These are phyloP conservation scores for Platanthera guangdongensis DNA, from an alignment of 106 monocot species.

Conservation along the genomic window DNA sequence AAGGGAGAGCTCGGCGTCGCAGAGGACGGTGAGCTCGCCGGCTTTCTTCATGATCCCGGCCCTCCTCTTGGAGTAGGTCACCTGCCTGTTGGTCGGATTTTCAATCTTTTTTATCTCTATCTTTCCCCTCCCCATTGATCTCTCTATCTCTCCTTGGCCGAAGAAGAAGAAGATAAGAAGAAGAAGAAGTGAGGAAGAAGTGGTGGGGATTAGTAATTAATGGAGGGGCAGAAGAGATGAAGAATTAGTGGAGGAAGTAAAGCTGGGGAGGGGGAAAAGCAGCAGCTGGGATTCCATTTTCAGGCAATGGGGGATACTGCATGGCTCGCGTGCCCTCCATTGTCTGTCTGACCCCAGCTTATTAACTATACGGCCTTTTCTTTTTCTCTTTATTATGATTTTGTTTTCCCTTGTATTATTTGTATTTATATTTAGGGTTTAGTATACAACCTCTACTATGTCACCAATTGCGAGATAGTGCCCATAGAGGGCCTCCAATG, in stretches of 20 bases:
- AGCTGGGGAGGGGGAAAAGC: not conserved
- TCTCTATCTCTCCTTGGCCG: not conserved
- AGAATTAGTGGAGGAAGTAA: not conserved
- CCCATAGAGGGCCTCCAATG: too few relatives aligned
- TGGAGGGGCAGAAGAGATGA: conserved; percentile 6
- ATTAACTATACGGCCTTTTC: not conserved
- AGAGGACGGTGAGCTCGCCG: conserved; percentile 30
- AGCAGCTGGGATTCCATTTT: conserved; percentile 11
- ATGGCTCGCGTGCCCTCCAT: not conserved
- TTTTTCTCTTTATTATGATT: not conserved
- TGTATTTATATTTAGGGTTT: too few relatives aligned
- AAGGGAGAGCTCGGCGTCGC: conserved; percentile 30
- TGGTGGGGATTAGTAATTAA: not conserved
- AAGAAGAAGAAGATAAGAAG: not conserved
- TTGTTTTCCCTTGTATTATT: not conserved
- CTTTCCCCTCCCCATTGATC: conserved; percentile 22
- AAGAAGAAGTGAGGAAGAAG: not conserved
- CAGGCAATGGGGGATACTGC: not conserved
- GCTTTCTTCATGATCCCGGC: conserved; percentile 32
- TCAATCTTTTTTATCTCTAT: conserved; percentile 30
- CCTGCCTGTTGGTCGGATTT: conserved; percentile 20
- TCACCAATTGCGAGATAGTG: too few relatives aligned
- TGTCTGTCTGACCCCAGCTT: not conserved
- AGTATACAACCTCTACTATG: too few relatives aligned
- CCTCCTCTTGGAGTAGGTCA: conserved; percentile 20